Evolutionary conservation across 2,329 filamentous ascomycete genomes (phyloP).

Genomic region (Aspergillus latus): DNA sequence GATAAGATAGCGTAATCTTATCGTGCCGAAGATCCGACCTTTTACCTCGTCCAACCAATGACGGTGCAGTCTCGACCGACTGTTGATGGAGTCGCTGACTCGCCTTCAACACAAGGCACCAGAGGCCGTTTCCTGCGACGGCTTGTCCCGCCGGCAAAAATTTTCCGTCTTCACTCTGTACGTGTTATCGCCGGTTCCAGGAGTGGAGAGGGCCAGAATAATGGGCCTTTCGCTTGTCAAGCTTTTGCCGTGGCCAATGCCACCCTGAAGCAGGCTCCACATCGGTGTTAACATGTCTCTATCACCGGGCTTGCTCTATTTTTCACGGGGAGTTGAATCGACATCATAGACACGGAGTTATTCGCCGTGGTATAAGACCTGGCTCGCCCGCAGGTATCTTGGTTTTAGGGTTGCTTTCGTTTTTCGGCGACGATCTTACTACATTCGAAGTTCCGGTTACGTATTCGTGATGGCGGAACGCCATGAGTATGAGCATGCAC

Average conservation of each 20-base stretch:
- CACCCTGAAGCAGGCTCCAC: background rate
- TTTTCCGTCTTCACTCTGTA: background rate
- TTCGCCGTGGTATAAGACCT: conserved; percentile 6
- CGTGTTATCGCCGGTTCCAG: background rate
- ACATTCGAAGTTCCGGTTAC: too few species aligned
- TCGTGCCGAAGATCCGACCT: conserved; percentile 2
- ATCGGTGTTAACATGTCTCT: conserved; percentile 11
- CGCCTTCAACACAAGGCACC: too few species aligned
- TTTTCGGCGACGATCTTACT: background rate
- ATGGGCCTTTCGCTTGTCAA: conserved; percentile 1
- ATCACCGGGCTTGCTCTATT: conserved; percentile 4
- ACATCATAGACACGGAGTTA: background rate
- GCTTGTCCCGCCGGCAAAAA: conserved; percentile 4
- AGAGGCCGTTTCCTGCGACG: background rate
- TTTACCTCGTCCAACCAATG: background rate
- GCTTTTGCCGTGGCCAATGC: conserved; percentile 10
- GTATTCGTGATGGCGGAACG: background rate
- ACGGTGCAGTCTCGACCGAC: background rate
- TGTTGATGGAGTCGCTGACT: background rate
- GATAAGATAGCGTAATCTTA: background rate
- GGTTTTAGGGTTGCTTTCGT: background rate
- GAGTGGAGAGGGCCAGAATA: background rate
- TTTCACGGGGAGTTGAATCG: background rate
- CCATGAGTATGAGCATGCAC: background rate
- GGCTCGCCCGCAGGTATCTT: background rate